Evolutionary conservation across 176 grass and related monocot genomes (phyloP).

Genomic region (Metroxylon sagu): DNA sequence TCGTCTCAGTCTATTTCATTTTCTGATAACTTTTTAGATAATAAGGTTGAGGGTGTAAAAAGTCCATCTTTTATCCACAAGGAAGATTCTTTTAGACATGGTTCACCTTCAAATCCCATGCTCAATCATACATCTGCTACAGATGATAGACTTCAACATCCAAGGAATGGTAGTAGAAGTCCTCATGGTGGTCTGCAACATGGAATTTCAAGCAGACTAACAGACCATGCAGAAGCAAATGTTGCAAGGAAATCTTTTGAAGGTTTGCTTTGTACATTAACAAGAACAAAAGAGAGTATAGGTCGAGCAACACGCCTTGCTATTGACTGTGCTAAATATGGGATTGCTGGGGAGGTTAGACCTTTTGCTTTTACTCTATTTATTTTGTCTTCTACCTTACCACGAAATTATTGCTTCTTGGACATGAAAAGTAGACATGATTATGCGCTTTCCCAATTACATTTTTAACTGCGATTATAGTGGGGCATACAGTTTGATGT

Average conservation of each 20-base stretch:
- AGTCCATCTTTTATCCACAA: slow-evolving; percentile 37
- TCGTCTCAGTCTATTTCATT: slow-evolving; percentile 49
- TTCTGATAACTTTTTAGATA: slow-evolving; percentile 42
- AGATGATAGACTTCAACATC: slow-evolving; percentile 33
- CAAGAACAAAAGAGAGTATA: slow-evolving; percentile 95
- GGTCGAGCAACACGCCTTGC: slow-evolving; percentile 84
- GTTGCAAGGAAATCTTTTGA: slow-evolving; percentile 64
- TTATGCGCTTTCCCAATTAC: too few species aligned
- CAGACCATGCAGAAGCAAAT: slow-evolving; percentile 45
- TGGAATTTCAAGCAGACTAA: slow-evolving; percentile 33
- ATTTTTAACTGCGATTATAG: too few species aligned
- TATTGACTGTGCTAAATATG: slow-evolving; percentile 90
- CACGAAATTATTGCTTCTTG: too few species aligned
- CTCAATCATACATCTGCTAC: slow-evolving; percentile 28
- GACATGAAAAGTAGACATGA: too few species aligned
- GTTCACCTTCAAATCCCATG: slow-evolving; percentile 46
- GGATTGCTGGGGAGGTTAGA: slow-evolving; percentile 90
- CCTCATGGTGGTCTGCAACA: slow-evolving; percentile 31
- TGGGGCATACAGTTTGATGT: too few species aligned
- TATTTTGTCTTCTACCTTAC: background rate
- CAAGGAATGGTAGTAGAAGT: slow-evolving; percentile 33
- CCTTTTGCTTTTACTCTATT: slow-evolving; percentile 13
- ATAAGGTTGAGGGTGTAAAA: slow-evolving; percentile 35
- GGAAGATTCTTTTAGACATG: slow-evolving; percentile 38
- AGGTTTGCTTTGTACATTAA: slow-evolving; percentile 64